phyloP scores from a whole-genome alignment of 1,284 basidiomycete species.

The Sporisorium exsertum region DNA sequence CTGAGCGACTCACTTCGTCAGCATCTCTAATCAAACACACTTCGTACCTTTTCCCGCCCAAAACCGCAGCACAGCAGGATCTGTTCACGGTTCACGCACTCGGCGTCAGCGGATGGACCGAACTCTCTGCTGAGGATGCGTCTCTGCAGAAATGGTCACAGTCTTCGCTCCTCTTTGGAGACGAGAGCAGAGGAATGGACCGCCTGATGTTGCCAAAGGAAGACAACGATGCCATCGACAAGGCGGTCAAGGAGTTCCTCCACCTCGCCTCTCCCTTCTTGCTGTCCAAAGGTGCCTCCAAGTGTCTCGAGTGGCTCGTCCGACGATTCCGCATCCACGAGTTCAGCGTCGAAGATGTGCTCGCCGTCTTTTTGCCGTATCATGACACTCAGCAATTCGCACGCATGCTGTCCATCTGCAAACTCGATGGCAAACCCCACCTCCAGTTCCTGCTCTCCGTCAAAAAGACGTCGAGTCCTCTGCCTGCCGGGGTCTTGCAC shows the following conservation, averaged over 20 bases:
- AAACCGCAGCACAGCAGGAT: slow-evolving; percentile 67
- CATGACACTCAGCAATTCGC: slow-evolving; percentile 94
- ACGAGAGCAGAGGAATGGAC: slow-evolving; percentile 81
- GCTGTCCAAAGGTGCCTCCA: slow-evolving; percentile 83
- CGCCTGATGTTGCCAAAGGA: slow-evolving; percentile 81
- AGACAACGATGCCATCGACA: slow-evolving; percentile 76
- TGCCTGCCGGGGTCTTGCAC: slow-evolving; percentile 58
- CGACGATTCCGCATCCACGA: slow-evolving; percentile 93
- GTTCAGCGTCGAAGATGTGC: slow-evolving; percentile 85
- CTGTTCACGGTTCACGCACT: slow-evolving; percentile 87
- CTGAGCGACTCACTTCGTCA: slow-evolving; percentile 78
- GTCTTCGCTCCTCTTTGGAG: slow-evolving; percentile 84
- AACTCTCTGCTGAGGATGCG: slow-evolving; percentile 72
- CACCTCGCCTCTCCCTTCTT: slow-evolving; percentile 82
- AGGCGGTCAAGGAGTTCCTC: slow-evolving; percentile 77
- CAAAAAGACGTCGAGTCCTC: slow-evolving; percentile 59
- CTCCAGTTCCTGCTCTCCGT: slow-evolving; percentile 58
- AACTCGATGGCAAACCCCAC: slow-evolving; percentile 65
- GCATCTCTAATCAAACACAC: slow-evolving; percentile 74
- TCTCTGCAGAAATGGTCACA: slow-evolving; percentile 49
- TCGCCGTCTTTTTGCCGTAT: slow-evolving; percentile 90
- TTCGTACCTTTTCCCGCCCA: slow-evolving; percentile 81
- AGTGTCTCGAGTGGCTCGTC: slow-evolving; percentile 96
- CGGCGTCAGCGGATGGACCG: slow-evolving; percentile 81
- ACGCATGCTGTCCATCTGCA: slow-evolving; percentile 88